phyloP scores from a whole-genome alignment of 176 grass and related monocot species.

The Microstegium vimineum region DNA sequence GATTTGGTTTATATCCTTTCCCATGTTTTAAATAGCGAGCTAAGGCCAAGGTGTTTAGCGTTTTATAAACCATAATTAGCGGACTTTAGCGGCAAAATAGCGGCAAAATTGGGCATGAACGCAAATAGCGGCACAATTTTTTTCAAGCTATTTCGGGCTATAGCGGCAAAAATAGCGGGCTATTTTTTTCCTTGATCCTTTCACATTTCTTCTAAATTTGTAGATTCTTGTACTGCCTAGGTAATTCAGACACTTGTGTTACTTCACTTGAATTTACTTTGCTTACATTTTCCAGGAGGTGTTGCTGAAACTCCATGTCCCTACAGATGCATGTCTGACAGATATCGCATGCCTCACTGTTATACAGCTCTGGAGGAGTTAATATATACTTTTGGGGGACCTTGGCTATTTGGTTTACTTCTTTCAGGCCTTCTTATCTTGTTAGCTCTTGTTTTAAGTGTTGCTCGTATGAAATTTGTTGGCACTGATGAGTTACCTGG shows the following conservation, averaged over 20 bases:
- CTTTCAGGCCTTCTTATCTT: conserved; percentile 94
- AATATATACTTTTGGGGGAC: conserved; percentile 97
- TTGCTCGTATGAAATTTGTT: conserved; percentile 98
- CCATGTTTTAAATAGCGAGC: too few relatives aligned
- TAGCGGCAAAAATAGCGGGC: too few relatives aligned
- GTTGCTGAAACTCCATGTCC: conserved; percentile 85
- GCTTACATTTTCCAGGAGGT: conserved; percentile 58
- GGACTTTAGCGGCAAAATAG: too few relatives aligned
- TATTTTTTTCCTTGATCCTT: too few relatives aligned
- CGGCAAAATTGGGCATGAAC: too few relatives aligned
- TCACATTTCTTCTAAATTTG: not conserved
- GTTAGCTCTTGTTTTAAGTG: conserved; percentile 95
- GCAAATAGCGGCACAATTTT: too few relatives aligned
- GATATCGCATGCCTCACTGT: conserved; percentile 99
- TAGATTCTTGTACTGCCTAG: not conserved
- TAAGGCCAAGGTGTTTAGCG: too few relatives aligned
- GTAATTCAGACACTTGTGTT: not conserved
- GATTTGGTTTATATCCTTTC: conserved; percentile 1
- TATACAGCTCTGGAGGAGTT: conserved; percentile 97
- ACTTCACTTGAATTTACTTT: conserved; percentile 19
- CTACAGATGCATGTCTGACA: conserved; percentile 88
- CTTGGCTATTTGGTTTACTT: conserved; percentile 97
- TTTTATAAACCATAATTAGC: too few relatives aligned
- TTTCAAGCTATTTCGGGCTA: too few relatives aligned
- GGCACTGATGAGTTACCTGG: conserved; percentile 93